Percentiles rank a stretch among this genome's conserved stretches.
These are phyloP conservation scores for Fragaria vesca DNA, from an alignment of 306 rosid genomes.

Conservation along the genomic window DNA sequence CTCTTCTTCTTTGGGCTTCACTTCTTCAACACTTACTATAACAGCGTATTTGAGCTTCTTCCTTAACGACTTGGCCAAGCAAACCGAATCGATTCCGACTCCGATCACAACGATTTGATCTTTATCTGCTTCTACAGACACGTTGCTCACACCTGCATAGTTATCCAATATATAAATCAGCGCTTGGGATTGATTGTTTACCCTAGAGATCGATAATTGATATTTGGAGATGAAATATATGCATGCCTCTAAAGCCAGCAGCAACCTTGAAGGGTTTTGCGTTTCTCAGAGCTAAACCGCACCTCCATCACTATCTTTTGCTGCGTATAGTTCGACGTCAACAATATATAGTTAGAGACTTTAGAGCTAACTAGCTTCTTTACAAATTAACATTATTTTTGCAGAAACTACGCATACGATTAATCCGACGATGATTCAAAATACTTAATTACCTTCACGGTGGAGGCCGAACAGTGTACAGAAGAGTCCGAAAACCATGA, in stretches of 20 bases:
- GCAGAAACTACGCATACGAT: not conserved
- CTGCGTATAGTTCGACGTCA: not conserved
- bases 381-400: no score
- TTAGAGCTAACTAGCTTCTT: no score
- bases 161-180: no score
- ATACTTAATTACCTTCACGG: not conserved
- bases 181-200: no score
- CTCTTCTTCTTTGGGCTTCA: not conserved
- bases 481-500: not conserved
- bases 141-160: slow-evolving; percentile 26
- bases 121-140: slow-evolving; percentile 28
- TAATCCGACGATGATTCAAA: not conserved
- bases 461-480: not conserved
- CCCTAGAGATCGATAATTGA: no score
- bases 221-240: no score
- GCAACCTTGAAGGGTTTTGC: slow-evolving; percentile 37
- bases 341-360: no score
- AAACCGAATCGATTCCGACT: slow-evolving; percentile 15
- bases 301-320: slow-evolving; percentile 36
- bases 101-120: slow-evolving; percentile 34
- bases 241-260: slow-evolving; percentile 1
- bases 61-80: slow-evolving; percentile 15
- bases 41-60: slow-evolving; percentile 17
- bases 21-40: slow-evolving; percentile 16
- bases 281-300: slow-evolving; percentile 14